Conservation (phyloP, 1,284 basidiomycete genomes). For the Trichosporon inkin region DNA sequence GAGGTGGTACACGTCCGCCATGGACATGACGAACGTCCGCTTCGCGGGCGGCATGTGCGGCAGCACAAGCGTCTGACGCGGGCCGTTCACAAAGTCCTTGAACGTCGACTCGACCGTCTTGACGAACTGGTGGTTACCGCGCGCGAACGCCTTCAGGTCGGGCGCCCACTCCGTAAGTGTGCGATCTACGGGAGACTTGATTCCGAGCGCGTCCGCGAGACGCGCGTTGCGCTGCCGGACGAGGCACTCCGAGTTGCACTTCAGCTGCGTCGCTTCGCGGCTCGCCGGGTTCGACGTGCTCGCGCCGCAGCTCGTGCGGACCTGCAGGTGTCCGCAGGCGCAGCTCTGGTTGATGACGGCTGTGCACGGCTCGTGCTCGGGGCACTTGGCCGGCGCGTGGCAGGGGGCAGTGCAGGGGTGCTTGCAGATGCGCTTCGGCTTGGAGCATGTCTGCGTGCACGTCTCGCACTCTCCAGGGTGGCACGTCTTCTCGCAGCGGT, state of each 20-base stretch:
- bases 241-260: slow-evolving; percentile 74
- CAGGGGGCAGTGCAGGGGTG: slow-evolving; percentile 71
- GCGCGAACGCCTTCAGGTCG: slow-evolving; percentile 62
- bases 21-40: slow-evolving; percentile 69
- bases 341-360: slow-evolving; percentile 62
- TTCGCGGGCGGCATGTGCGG: slow-evolving; percentile 72
- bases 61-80: slow-evolving; percentile 66
- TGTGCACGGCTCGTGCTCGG: slow-evolving; percentile 71
- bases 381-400: slow-evolving; percentile 78
- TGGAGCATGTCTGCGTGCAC: slow-evolving; percentile 73
- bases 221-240: slow-evolving; percentile 77
- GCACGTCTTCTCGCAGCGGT: slow-evolving; percentile 72
- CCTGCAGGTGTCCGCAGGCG: slow-evolving; percentile 72
- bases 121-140: slow-evolving; percentile 62
- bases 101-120: slow-evolving; percentile 71
- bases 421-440: slow-evolving; percentile 72
- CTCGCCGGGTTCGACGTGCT: slow-evolving; percentile 54
- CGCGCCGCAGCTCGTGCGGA: slow-evolving; percentile 65
- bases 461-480: slow-evolving; percentile 72
- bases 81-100: slow-evolving; percentile 66
- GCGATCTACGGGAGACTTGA: slow-evolving; percentile 53
- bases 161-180: slow-evolving; percentile 57
- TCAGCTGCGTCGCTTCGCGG: slow-evolving; percentile 54
- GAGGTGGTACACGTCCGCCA: slow-evolving; percentile 72
- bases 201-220: slow-evolving; percentile 82